phyloP scores from a whole-genome alignment of 495 filamentous ascomycete species.

The Penicillium fimorum region DNA sequence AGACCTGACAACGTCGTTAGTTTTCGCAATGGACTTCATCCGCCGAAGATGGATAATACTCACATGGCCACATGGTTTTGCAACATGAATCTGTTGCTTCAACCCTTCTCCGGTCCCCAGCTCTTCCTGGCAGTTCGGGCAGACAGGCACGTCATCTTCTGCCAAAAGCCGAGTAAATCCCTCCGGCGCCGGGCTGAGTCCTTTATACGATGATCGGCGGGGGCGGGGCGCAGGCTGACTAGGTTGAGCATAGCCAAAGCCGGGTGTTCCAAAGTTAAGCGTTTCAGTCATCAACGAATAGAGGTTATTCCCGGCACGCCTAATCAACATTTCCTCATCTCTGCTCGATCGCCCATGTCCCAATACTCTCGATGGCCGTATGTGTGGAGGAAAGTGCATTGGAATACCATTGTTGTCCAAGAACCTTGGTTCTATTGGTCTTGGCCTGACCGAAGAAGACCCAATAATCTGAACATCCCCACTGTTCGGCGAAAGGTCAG shows the following conservation, averaged over 20 bases:
- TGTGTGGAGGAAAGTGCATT: neutral
- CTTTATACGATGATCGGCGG: conserved; percentile 54
- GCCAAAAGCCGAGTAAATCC: conserved; percentile 64
- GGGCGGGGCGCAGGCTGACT: conserved; percentile 17
- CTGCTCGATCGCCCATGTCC: neutral
- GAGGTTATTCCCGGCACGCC: too few species aligned
- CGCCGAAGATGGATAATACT: conserved; percentile 27
- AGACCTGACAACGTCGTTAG: conserved; percentile 51
- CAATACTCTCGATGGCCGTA: neutral
- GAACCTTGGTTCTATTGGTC: conserved; percentile 15
- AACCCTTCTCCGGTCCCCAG: conserved; percentile 58
- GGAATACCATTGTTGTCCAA: conserved; percentile 4
- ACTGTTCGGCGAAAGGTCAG: conserved; percentile 29
- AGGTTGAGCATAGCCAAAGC: conserved; percentile 27
- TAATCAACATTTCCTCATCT: neutral
- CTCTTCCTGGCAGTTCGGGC: conserved; percentile 70
- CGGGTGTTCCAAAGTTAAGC: conserved; percentile 22
- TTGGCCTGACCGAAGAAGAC: conserved; percentile 14
- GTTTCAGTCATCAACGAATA: too few species aligned
- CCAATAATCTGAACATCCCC: conserved; percentile 44
- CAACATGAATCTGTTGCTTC: conserved; percentile 70
- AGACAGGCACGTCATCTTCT: conserved; percentile 64
- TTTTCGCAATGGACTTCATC: neutral
- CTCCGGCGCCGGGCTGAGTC: conserved; percentile 54
- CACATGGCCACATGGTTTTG: conserved; percentile 76